Conservation (phyloP, 2,329 filamentous ascomycete species). For the Colletotrichum nymphaeae region DNA sequence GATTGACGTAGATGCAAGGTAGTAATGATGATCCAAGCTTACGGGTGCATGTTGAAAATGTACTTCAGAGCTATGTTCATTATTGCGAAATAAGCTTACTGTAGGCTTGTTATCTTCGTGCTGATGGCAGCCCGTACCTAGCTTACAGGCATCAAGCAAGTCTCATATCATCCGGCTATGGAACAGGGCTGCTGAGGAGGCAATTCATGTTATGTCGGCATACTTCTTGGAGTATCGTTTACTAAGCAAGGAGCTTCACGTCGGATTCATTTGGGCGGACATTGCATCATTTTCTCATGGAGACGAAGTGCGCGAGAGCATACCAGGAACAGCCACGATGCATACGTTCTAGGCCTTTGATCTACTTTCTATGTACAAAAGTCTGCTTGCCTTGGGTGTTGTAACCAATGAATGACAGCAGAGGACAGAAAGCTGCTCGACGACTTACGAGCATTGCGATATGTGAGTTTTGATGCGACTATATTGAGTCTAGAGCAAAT, state of each 20-base stretch:
- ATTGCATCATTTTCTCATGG: neutral
- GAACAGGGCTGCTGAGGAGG: no score
- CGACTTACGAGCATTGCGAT: neutral
- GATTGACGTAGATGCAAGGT: no score
- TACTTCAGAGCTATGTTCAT: no score
- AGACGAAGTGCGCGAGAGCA: neutral
- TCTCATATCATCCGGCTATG: no score
- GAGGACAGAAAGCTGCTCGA: neutral
- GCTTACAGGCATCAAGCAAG: no score
- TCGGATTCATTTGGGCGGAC: slow-evolving; percentile 41
- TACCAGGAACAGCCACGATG: neutral
- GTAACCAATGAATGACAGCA: neutral
- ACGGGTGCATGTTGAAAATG: no score
- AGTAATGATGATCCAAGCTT: no score
- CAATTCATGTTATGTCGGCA: no score
- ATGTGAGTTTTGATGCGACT: neutral
- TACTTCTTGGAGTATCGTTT: no score
- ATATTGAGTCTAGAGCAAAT: neutral
- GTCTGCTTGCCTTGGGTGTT: neutral
- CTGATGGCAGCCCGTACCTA: no score
- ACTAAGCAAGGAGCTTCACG: slow-evolving; percentile 44
- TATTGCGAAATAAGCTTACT: no score
- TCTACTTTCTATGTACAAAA: neutral
- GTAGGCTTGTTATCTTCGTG: no score
- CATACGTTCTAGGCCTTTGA: neutral